Conservation (phyloP, 1,284 basidiomycete genomes). For the Tilletia setariae region DNA sequence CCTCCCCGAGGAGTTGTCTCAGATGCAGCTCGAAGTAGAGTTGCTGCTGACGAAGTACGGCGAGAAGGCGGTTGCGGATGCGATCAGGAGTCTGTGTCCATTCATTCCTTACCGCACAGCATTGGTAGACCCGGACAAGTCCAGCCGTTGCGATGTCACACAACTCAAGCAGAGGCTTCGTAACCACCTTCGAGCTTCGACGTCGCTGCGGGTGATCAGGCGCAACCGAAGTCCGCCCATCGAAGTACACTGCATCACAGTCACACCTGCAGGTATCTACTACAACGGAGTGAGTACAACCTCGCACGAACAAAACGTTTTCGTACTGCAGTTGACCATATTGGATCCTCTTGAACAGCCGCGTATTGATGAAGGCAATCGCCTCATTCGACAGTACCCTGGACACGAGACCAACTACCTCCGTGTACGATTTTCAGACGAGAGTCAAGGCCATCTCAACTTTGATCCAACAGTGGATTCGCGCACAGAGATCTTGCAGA, state of each 20-base stretch:
- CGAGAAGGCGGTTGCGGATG: conserved; percentile 4
- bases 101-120: conserved; percentile 3
- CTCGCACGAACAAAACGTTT: too few species aligned
- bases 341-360: background rate
- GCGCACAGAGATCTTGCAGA: conserved; percentile 61
- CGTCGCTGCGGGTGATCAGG: background rate
- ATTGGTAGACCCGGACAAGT: background rate
- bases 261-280: conserved; percentile 67
- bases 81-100: background rate
- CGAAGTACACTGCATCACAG: conserved; percentile 58
- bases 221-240: conserved; percentile 15
- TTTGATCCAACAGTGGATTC: conserved; percentile 66
- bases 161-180: background rate
- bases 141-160: background rate
- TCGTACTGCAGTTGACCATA: too few species aligned
- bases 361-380: conserved; percentile 7
- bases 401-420: conserved; percentile 62
- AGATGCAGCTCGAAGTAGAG: background rate
- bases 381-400: conserved; percentile 25
- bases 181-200: background rate
- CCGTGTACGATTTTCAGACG: conserved; percentile 73
- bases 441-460: conserved; percentile 67
- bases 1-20: conserved; percentile 9
- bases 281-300: conserved; percentile 65
- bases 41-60: background rate